Evolutionary conservation across 441 rosid species (phyloP), one percentile per base, ranked within the genome.

Genomic region (Corymbia calophylla): DNA sequence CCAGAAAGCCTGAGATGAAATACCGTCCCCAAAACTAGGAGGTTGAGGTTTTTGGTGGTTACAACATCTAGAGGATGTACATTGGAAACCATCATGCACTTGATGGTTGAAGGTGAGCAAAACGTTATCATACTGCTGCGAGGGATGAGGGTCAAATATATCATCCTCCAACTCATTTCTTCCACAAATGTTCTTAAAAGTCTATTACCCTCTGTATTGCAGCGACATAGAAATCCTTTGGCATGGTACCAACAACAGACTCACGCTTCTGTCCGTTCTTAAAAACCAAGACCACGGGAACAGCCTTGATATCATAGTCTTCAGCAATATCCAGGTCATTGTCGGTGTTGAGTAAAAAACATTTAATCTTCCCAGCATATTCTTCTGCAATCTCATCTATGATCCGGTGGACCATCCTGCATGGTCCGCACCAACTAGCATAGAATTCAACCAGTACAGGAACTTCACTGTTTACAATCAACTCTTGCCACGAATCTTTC

Each of bases 391-490:
- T 95, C 93, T 98, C 99, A 86, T 97, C 95, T 77, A 98, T 97
- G 62, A 96, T 94, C 44, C 98, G 92, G 92, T 96, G 98, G 47
- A 97, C 99, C 98, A 98, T 98, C 92, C 92, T 92, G 94, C 99
- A 98, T 55, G 99, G 99, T 32, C 99, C 99, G 53, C 99, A 98
- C 99, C 99, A 98, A 89, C 96, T 96, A 7, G 99, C 97, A 89
- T 94, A 95, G 92, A 98, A 98, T 88, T 97, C 98, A 53, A 98
- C 99, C 9, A 98, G 95, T 51, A 98, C 99, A 0, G 99, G 98
- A 10, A 91, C 88, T 85, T 97, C 94, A 64, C 96, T 96, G 70
- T 93, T 92, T 92, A 96, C 31, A 89, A 98, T 92, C 8, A 92
- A 93, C 31, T 93, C 93, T 62, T 95, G 95, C 99, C 99, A 96